phyloP scores from a whole-genome alignment of 2,329 filamentous ascomycete species.

The Tolypocladium paradoxum region DNA sequence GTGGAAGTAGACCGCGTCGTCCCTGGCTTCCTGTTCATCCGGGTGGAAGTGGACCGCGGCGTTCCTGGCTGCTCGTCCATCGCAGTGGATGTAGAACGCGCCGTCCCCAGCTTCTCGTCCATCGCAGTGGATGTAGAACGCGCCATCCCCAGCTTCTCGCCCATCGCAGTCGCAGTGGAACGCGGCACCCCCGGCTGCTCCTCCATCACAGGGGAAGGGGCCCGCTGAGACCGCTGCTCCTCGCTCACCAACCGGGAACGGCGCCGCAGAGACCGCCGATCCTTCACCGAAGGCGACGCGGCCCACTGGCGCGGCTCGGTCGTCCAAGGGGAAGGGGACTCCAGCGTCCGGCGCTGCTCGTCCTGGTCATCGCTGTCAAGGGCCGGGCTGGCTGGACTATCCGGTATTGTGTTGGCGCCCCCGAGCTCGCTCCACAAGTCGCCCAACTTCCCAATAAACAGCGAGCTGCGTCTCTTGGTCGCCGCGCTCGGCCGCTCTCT shows the following conservation, averaged over 20 bases:
- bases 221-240: not conserved
- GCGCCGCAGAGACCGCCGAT: not conserved
- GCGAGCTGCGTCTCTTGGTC: not conserved
- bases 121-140: not conserved
- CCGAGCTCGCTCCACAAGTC: not conserved
- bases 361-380: not conserved
- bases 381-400: not conserved
- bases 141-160: not conserved
- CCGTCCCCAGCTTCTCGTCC: not conserved
- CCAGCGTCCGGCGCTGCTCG: not conserved
- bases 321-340: too few species aligned
- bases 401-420: too few species aligned
- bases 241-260: not conserved
- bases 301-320: too few species aligned
- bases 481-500: not conserved
- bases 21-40: too few species aligned
- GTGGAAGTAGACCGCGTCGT: too few species aligned
- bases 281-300: too few species aligned
- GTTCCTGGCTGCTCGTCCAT: too few species aligned
- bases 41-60: too few species aligned
- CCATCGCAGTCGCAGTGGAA: not conserved
- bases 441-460: not conserved
- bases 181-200: not conserved
- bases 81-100: too few species aligned
- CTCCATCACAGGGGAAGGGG: not conserved